Evolutionary conservation across 345 rosid species (phyloP).

Genomic region (Barbarea vulgaris): DNA sequence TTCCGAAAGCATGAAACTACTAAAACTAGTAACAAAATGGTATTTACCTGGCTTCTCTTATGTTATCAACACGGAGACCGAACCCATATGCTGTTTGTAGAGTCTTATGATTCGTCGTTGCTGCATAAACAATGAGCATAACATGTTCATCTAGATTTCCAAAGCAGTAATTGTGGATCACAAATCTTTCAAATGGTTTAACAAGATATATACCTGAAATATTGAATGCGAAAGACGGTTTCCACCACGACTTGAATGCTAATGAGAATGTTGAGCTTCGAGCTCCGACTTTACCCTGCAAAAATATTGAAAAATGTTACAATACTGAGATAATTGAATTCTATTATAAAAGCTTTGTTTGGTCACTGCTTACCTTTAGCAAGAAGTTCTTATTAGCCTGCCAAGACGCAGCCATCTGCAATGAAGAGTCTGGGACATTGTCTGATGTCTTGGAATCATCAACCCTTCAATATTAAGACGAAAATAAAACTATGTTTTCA

Average conservation of each 20-base stretch:
- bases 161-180: neutral
- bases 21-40: neutral
- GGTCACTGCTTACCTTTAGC: conserved; percentile 59
- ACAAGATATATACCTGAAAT: conserved; percentile 54
- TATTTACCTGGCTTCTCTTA: conserved; percentile 83
- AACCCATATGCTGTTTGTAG: conserved; percentile 62
- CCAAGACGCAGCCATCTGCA: conserved; percentile 95
- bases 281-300: conserved; percentile 86
- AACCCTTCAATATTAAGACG: conserved; percentile 46
- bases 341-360: conserved; percentile 6
- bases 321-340: neutral
- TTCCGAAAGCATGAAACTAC: neutral
- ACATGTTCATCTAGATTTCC: conserved; percentile 9
- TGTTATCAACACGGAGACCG: conserved; percentile 77
- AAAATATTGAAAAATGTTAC: neutral
- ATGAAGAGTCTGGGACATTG: conserved; percentile 57
- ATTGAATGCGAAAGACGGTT: conserved; percentile 82
- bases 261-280: conserved; percentile 67
- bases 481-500: conserved; percentile 27
- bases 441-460: conserved; percentile 53
- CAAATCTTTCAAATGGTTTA: neutral
- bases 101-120: conserved; percentile 58
- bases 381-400: conserved; percentile 92
- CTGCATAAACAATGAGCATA: conserved; percentile 49
- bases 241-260: conserved; percentile 99